Evolutionary conservation across 2,329 filamentous ascomycete species (phyloP).

Genomic region (Pseudocercospora cruenta): DNA sequence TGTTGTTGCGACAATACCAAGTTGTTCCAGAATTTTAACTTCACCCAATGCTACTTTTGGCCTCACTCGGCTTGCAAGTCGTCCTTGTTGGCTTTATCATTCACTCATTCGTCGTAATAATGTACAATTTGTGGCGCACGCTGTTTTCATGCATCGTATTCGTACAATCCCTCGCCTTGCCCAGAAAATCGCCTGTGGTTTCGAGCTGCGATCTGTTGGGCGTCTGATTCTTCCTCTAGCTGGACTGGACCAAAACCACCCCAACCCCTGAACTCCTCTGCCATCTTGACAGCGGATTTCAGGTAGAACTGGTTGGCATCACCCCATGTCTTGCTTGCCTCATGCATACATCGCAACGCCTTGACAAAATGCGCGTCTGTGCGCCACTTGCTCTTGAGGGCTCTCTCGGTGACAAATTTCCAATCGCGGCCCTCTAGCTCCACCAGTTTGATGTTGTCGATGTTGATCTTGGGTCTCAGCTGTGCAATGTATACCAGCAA

Average conservation of each 20-base stretch:
- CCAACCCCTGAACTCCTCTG: conserved; percentile 75
- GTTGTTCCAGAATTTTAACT: conserved; percentile 1
- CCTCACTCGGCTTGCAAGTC: not conserved
- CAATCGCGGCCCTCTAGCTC: conserved; percentile 71
- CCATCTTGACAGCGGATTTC: conserved; percentile 70
- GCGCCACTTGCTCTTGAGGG: conserved; percentile 67
- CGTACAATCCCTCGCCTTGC: conserved; percentile 18
- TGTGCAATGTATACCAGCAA: conserved; percentile 77
- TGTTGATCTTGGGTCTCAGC: conserved; percentile 70
- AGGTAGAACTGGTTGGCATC: conserved; percentile 69
- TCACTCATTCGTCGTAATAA: conserved; percentile 6
- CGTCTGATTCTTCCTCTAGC: conserved; percentile 24
- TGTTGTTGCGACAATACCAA: conserved; percentile 6
- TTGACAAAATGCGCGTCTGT: conserved; percentile 86
- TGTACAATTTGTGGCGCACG: not conserved
- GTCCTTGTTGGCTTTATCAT: not conserved
- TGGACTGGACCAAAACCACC: conserved; percentile 47
- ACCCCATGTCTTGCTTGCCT: conserved; percentile 74
- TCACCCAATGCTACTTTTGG: not conserved
- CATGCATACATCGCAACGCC: conserved; percentile 73
- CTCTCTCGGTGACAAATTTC: conserved; percentile 74
- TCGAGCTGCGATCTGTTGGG: conserved; percentile 6
- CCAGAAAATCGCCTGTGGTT: conserved; percentile 14
- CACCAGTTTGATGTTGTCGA: conserved; percentile 63
- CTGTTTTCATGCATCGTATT: conserved; percentile 14